Evolutionary conservation across 768 basidiomycete genomes (phyloP), one percentile per base, ranked within the genome.

Genomic region (Symmetrospora coprosmae): DNA sequence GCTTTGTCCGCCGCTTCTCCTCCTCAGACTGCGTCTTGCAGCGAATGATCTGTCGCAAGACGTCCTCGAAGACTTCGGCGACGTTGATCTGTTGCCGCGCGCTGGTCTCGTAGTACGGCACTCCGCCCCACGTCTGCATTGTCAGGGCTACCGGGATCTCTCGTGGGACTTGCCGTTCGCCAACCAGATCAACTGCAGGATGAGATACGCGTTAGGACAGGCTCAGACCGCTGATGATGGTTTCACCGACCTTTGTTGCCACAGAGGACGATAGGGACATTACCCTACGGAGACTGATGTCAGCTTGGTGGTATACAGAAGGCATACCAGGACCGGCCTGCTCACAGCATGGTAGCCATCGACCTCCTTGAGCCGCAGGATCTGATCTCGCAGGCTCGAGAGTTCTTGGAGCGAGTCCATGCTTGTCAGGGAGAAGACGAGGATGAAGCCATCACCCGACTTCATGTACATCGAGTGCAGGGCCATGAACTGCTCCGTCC

Each of bases 401-500:
- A 70, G 52, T 52, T 69, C 69, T 39, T 43, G 30, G 27, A 70
- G 23, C 30, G 38, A 43, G 28, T 68, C 69, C 25, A 65, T 23
- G 38, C 59, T 62, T 17, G 66, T 67, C 13, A 70, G 53, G 35
- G 61, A 62, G 49, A 70, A 70, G 31, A 70, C 66, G 39, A 70
- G 69, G 7, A 67, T 38, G 63, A 70, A 70, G 4, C 67, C 69
- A 35, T 69, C 66, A 16, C 69, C 69, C 11, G 47, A 45, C 31
- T 66, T 67, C 49, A 70, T 69, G 62, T 68, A 68, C 25, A 70
- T 61, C 14, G 63, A 53, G 43, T 68, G 66, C 11, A 70, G 58
- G 0, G 67, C 64, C 64, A 68, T 66, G 65, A 68, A 68, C 85
- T 74, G 69, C 43, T 70, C 69, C 1, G 64, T 65, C 1, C 69